Conservation (phyloP, 768 basidiomycete genomes). For the Serendipita vermifera region DNA sequence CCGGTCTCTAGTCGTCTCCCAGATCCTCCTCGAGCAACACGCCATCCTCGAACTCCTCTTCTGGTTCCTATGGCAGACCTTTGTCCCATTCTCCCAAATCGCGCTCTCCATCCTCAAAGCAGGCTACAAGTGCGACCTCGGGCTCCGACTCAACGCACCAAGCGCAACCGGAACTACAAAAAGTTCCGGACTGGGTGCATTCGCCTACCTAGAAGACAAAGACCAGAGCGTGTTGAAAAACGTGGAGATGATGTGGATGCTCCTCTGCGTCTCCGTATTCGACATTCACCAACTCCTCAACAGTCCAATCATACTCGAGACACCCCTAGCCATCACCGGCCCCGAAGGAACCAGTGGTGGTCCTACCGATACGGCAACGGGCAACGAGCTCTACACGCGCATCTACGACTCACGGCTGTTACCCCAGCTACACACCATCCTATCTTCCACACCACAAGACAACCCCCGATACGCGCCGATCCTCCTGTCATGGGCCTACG, state of each 20-base stretch:
- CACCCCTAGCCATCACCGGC: conserved; percentile 34
- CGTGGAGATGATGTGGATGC: conserved; percentile 59
- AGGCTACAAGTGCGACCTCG: conserved; percentile 47
- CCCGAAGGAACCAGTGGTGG: conserved; percentile 24
- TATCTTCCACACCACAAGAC: conserved; percentile 41
- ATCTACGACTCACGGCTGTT: conserved; percentile 38
- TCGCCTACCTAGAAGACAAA: conserved; percentile 64
- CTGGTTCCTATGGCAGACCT: conserved; percentile 73
- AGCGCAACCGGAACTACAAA: conserved; percentile 39
- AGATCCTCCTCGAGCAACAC: conserved; percentile 44
- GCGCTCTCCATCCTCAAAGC: conserved; percentile 52
- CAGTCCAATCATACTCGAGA: conserved; percentile 32
- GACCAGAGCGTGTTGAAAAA: conserved; percentile 53
- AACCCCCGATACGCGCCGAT: conserved; percentile 58
- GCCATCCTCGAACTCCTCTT: conserved; percentile 77
- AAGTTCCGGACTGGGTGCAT: conserved; percentile 42
- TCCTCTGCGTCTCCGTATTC: conserved; percentile 64
- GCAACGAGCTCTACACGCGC: conserved; percentile 45
- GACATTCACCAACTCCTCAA: conserved; percentile 59
- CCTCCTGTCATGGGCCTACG: conserved; percentile 74
- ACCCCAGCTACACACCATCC: conserved; percentile 1
- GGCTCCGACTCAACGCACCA: neutral
- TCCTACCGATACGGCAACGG: conserved; percentile 24
- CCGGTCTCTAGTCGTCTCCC: neutral
- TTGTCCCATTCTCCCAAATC: conserved; percentile 48